Percentiles rank a stretch among this genome's conserved stretches.
Evolutionary conservation across 345 rosid genomes (phyloP).

Genomic region (Odontarrhena argentea): DNA sequence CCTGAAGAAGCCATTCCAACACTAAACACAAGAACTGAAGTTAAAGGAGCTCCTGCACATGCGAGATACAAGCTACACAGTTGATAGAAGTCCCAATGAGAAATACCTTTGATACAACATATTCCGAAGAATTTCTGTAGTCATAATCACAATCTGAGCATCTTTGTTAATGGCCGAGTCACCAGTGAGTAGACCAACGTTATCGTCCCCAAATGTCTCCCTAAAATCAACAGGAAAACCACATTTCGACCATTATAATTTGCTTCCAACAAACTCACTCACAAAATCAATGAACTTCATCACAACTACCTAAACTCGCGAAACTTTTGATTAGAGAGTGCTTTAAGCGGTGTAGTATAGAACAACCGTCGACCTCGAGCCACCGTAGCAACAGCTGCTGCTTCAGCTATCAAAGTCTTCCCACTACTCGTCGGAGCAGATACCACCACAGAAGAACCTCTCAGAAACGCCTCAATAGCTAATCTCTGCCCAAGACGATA

Average conservation of each 20-base stretch:
- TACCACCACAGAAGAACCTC: slow-evolving; percentile 88
- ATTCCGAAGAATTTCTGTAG: slow-evolving; percentile 93
- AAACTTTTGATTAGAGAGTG: slow-evolving; percentile 94
- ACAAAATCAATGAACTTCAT: background rate
- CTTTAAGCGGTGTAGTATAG: slow-evolving; percentile 96
- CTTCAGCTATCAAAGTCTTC: slow-evolving; percentile 95
- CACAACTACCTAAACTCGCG: slow-evolving; percentile 78
- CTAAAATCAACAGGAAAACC: slow-evolving; percentile 30
- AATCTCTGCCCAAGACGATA: slow-evolving; percentile 50
- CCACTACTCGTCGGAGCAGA: slow-evolving; percentile 98
- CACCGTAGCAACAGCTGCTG: slow-evolving; percentile 89
- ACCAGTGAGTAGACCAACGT: slow-evolving; percentile 94
- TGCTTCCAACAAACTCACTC: slow-evolving; percentile 3
- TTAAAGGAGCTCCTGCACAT: slow-evolving; percentile 7
- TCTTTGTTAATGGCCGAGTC: slow-evolving; percentile 85
- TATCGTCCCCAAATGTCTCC: slow-evolving; percentile 87
- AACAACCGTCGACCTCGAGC: slow-evolving; percentile 81
- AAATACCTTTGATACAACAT: slow-evolving; percentile 91
- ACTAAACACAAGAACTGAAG: slow-evolving; percentile 41
- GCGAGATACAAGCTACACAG: slow-evolving; percentile 2
- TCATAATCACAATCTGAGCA: slow-evolving; percentile 85
- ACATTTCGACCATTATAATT: slow-evolving; percentile 22
- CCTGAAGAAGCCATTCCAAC: slow-evolving; percentile 88
- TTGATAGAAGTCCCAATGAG: background rate
- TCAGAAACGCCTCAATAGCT: slow-evolving; percentile 78